phyloP scores from a whole-genome alignment of 2,329 filamentous ascomycete species.

The Pseudopyrenochaeta lycopersici region DNA sequence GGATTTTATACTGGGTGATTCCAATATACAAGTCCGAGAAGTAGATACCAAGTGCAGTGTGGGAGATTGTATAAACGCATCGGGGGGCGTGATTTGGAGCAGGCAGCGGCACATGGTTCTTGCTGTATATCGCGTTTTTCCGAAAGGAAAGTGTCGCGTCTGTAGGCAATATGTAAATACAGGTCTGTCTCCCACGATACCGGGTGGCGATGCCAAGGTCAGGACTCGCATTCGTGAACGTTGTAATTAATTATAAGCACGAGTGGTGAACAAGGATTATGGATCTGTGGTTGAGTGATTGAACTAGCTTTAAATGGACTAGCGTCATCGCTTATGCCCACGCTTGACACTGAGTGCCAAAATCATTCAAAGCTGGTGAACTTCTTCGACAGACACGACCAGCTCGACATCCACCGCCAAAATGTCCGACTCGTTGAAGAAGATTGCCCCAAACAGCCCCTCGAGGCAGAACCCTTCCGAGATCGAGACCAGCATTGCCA shows the following conservation, averaged over 20 bases:
- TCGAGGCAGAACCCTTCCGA: slow-evolving; percentile 96
- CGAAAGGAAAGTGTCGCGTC: no score
- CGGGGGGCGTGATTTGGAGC: no score
- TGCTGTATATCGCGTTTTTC: no score
- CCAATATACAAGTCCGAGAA: slow-evolving; percentile 27
- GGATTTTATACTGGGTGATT: slow-evolving; percentile 39
- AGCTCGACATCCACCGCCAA: slow-evolving; percentile 55
- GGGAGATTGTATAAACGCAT: no score
- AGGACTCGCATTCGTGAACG: no score
- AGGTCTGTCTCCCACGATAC: no score
- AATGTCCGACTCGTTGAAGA: slow-evolving; percentile 81
- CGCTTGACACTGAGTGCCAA: neutral
- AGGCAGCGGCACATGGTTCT: no score
- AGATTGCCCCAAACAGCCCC: slow-evolving; percentile 97
- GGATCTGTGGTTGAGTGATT: no score
- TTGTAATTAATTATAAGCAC: no score
- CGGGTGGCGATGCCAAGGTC: no score
- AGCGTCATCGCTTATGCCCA: slow-evolving; percentile 10
- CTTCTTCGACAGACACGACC: slow-evolving; percentile 34
- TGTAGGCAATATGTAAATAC: no score
- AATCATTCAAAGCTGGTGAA: slow-evolving; percentile 11
- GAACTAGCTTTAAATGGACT: neutral
- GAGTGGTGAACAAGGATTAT: no score
- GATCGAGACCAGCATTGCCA: slow-evolving; percentile 96
- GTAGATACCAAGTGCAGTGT: neutral